Base-by-base conservation (phyloP, 306 rosid species). In the Fagus crenata region DNA sequence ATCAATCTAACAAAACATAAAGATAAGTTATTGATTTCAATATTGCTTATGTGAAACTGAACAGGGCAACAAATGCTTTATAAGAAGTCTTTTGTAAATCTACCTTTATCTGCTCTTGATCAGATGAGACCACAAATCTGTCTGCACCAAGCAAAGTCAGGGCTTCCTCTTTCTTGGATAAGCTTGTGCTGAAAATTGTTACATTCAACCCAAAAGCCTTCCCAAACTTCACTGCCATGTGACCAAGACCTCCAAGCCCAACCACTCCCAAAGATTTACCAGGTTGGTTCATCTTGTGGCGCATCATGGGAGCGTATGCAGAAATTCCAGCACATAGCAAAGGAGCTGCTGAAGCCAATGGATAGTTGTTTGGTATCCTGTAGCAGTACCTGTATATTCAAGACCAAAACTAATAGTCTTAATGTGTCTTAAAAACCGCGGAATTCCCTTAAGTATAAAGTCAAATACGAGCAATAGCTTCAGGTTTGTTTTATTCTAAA, bases 161-260 rank as follows among this genome's bases (percentile, higher is more conserved):
- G 73, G 98, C 94, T 82, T 92, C 93, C 77, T 88, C 90, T 86
- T 86, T 89, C 93, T 94, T 94, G 79, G 96, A 89, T 67, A 81
- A 71, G 77, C 94, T 94, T 49, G 98, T 77, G 91, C 98, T 92
- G 82, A 92, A 81, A 84, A 90, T 74, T 36, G 96, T 92, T 33
- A 92, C 97, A 67, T 71, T 87, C 80, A 90, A 86, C 53, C 93
- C 92, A 78, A 90, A 90, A 54, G 93, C 97, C 83, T 92, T 92
- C 63, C 96, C 97, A 75, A 92, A 92, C 83, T 89, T 92, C 71
- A 88, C 93, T 4, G 97, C 97, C 93, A 92, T 84, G 78, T 93
- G 98, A 69, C 98, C 97, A 6, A 93, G 98, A 80, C 98, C 98
- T 69, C 97, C 98, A 49, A 93, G 97, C 18, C 96, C 98, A 77